Base-by-base conservation (phyloP, 1,139 yeast genomes). In the Geotrichum histeridarum region DNA sequence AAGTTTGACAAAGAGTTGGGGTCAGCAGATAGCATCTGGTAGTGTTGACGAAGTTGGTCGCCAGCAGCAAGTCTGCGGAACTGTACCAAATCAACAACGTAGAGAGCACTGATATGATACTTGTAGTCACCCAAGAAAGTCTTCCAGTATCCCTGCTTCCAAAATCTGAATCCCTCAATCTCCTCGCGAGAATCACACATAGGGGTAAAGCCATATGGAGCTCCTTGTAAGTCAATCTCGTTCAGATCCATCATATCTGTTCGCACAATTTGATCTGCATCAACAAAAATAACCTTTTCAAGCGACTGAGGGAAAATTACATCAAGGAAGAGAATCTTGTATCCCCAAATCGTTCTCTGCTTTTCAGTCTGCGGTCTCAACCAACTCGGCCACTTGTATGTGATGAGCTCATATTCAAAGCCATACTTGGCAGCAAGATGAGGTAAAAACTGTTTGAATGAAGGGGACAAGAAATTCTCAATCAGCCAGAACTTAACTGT, bases 121-220 rank as follows among this genome's bases (percentile, higher is more conserved):
- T 70, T 68, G 58, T 78, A 78, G 32, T 80, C 78, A 37, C 79
- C 77, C 44, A 91, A 72, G 32, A 80, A 78, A 4, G 76, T 76
- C 55, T 80, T 72, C 99, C 99, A 93, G 68, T 89, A 93, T 0
- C 98, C 98, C 59, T 81, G 80, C 64, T 89, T 85, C 99, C 99
- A 93, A 71, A 93, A 93, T 55, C 95, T 74, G 67, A 78, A 86
- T 0, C 94, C 96, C 63, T 85, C 91, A 84, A 85, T 86, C 61
- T 86, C 95, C 33, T 72, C 69, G 51, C 93, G 75, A 0, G 91
- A 83, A 54, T 88, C 95, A 61, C 96, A 82, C 95, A 88, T 87
- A 15, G 95, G 95, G 0, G 90, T 80, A 64, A 83, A 87, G 0
- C 91, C 96, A 66, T 88, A 87, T 0, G 94, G 87, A 0, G 90